Evolutionary conservation across 2,329 filamentous ascomycete species (phyloP).

Genomic region (Coniosporium tulheliwenetii): DNA sequence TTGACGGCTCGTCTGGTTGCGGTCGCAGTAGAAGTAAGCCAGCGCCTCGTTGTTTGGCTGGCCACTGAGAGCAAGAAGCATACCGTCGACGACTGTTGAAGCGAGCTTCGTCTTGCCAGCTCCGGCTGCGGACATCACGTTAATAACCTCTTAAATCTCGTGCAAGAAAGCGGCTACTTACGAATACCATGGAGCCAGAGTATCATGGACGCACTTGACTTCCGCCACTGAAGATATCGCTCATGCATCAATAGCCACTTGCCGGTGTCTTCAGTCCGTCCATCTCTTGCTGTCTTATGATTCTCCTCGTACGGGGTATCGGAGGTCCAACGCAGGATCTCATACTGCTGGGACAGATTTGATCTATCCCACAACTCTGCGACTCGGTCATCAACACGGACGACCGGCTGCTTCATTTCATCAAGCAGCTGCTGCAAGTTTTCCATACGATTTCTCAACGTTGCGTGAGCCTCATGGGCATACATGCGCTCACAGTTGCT

Average conservation of each 20-base stretch:
- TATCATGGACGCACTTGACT: constrained; percentile 5
- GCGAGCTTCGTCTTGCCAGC: constrained; percentile 14
- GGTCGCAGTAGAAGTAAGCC: constrained; percentile 21
- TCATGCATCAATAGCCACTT: constrained; percentile 7
- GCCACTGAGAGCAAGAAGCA: constrained; percentile 3
- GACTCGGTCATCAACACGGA: neutral
- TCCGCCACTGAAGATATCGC: constrained; percentile 6
- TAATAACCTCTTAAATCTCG: neutral
- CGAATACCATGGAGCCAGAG: constrained; percentile 9
- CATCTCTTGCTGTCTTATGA: constrained; percentile 4
- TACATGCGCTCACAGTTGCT: constrained; percentile 2
- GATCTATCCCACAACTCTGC: neutral
- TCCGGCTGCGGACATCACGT: constrained; percentile 4
- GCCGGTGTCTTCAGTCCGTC: constrained; percentile 5
- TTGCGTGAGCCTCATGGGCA: neutral
- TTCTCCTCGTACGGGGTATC: constrained; percentile 6
- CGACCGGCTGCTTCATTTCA: neutral
- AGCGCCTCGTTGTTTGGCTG: constrained; percentile 10
- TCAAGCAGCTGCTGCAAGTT: constrained; percentile 1
- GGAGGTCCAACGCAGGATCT: constrained; percentile 6
- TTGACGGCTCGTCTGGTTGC: constrained; percentile 11
- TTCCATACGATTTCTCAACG: neutral
- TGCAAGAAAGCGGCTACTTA: constrained; percentile 1
- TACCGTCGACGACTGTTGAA: constrained; percentile 12
- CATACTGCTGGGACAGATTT: neutral